Base-by-base conservation (phyloP, 345 rosid species). In the Acer campestre region DNA sequence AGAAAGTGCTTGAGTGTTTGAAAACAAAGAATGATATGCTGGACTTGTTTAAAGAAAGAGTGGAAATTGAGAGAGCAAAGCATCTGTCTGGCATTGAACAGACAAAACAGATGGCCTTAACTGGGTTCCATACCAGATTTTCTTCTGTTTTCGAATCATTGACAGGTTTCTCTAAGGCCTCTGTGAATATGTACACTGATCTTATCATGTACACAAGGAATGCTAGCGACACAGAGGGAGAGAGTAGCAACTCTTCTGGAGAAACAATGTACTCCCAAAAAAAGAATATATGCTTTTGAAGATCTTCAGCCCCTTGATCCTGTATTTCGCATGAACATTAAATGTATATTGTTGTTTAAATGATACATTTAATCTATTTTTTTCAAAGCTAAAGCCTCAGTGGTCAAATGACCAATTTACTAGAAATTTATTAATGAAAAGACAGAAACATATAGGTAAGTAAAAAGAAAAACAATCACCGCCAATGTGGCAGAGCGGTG, bases 121-220 rank as follows among this genome's bases (percentile, higher is more conserved):
- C 68, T 48, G 82, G 87, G 61, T 78, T 88, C 53, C 89, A 84
- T 75, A 73, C 71, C 35, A 86, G 89, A 58, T 79, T 88, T 53
- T 77, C 77, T 10, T 59, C 82, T 0, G 85, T 88, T 31, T 80
- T 88, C 10, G 78, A 72, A 59, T 80, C 86, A 0, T 35, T 88
- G 75, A 62, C 72, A 1, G 81, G 74, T 75, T 88, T 84, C 66
- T 85, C 87, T 18, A 78, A 78, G 71, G 86, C 82, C 53, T 77
- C 82, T 53, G 74, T 70, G 17, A 62, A 80, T 67, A 82, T 84
- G 86, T 85, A 85, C 55, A 67, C 68, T 18, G 82, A 81, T 38
- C 86, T 85, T 12, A 67, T 77, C 20, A 67, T 74, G 29, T 58
- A 73, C 53, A 62, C n/a, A 53, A 76, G 74, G 59, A 79, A 80